Percentiles rank a stretch among this genome's conserved stretches.
These are phyloP conservation scores for Thuidium tamariscinum DNA, from an alignment of 225 moss, liverwort and hornwort genomes.

Conservation along the genomic window DNA sequence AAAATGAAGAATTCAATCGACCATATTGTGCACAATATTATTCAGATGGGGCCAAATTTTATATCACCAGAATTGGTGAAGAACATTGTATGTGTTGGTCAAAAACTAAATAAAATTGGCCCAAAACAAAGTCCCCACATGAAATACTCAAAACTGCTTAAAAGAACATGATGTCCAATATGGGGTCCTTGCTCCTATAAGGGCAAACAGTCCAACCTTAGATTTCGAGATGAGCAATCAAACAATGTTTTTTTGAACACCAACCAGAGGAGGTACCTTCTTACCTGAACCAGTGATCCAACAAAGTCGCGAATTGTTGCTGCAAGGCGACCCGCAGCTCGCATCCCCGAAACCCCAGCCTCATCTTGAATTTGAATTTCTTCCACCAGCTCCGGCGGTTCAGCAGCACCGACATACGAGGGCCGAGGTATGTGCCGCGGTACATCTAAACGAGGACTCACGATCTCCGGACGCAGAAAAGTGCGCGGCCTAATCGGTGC, in stretches of 20 bases:
- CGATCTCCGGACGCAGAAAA: constrained; percentile 50
- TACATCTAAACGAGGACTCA: constrained; percentile 62
- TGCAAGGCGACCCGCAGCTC: constrained; percentile 67
- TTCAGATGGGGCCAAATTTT: neutral
- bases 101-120: neutral
- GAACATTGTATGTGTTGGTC: neutral
- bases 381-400: constrained; percentile 40
- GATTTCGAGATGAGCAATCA: neutral
- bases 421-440: constrained; percentile 61
- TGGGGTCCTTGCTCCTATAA: neutral
- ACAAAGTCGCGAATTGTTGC: constrained; percentile 71
- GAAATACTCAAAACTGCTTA: neutral
- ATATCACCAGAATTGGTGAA: neutral
- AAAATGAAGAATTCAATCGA: neutral
- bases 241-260: neutral
- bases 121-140: neutral
- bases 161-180: neutral
- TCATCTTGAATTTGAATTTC: constrained; percentile 69
- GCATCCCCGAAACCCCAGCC: constrained; percentile 61
- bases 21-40: neutral
- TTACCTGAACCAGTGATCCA: constrained; percentile 76
- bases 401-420: constrained; percentile 40
- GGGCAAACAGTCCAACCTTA: neutral
- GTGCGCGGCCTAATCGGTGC: constrained; percentile 24
- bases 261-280: neutral